Evolutionary conservation across 2,329 filamentous ascomycete genomes (phyloP), one percentile per base, ranked within the genome.

Genomic region (Aspergillus hiratsukae): DNA sequence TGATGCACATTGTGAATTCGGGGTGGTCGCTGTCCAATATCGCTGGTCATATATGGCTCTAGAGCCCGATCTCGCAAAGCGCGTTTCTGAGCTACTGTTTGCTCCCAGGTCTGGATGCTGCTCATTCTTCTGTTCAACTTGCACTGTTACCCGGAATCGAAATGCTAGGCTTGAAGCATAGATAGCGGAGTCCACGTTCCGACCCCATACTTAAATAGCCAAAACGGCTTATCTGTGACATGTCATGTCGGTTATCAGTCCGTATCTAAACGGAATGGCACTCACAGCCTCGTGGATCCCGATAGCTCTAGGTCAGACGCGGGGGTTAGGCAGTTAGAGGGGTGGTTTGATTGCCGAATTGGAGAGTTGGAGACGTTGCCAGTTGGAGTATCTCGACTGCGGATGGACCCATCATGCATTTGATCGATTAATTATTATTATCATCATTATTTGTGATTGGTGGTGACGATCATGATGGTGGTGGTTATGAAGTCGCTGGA

Each of bases 11-110:
- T 48, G 8, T 61, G 40, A n/a, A 67, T 56, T 21, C 54, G 65
- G 25, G 67, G 63, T 3, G 51, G 19, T 49, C 69, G 69, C 23
- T 58, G 53, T 41, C 66, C 60, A 35, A 69, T 6, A 58, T 73
- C 64, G 10, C 56, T 52, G 28, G 65, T 59, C 41, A 70, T 29
- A 48, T 72, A 72, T 3, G 67, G 66, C 10, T 65, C 57, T 17
- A 75, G 49, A 11, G 65, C 55, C 19, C 66, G 57, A 37, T 72
- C 64, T 54, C 69, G 59, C 17, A 60, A 50, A 5, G 54, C 29
- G 5, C 64, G 61, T 59, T 75, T 75, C 43, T 64, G 43, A 11
- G 62, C 59, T 17, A 70, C 69, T 14, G 63, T 68, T 1, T 70
- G 60, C 53, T 69, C 54, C 72, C 72, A 74, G 8, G 63, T 27